Percentiles rank a stretch among this genome's conserved stretches.
Evolutionary conservation across 768 basidiomycete genomes (phyloP).

Genomic region (Dentipellis sp.): DNA sequence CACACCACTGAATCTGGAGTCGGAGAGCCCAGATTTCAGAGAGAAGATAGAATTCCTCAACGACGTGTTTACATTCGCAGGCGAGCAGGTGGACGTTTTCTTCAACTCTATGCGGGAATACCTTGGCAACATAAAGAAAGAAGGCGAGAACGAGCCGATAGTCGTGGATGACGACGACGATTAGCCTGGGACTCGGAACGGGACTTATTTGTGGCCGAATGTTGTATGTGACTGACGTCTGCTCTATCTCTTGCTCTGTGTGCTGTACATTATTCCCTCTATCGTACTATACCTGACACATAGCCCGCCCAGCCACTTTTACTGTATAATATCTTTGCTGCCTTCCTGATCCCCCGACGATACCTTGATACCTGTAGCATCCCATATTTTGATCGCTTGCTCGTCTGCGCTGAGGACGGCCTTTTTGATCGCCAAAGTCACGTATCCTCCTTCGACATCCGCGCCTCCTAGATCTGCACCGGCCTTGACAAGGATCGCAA

Average conservation of each 20-base stretch:
- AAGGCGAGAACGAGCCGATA: constrained; percentile 19
- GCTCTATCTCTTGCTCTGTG: too few relatives aligned
- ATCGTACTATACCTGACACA: too few relatives aligned
- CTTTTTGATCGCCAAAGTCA: constrained; percentile 33
- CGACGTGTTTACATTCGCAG: constrained; percentile 58
- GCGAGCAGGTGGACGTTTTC: constrained; percentile 59
- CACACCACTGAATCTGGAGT: constrained; percentile 54
- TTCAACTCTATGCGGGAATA: constrained; percentile 49
- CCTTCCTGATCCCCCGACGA: too few relatives aligned
- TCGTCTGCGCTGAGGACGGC: constrained; percentile 33
- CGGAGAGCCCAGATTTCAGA: constrained; percentile 48
- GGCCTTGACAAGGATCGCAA: constrained; percentile 56
- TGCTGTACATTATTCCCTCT: too few relatives aligned
- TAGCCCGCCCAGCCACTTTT: too few relatives aligned
- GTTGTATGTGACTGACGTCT: too few relatives aligned
- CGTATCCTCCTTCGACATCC: constrained; percentile 49
- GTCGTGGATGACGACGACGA: constrained; percentile 5
- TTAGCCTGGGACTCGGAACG: background rate
- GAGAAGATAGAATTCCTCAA: constrained; percentile 52
- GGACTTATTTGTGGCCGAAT: too few relatives aligned
- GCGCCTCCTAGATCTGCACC: constrained; percentile 68
- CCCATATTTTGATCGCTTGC: constrained; percentile 41
- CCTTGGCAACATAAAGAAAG: constrained; percentile 29
- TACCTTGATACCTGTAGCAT: constrained; percentile 34
- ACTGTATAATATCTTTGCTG: too few relatives aligned